A percentile compares a stretch with the other conserved stretches of the same genome.
These are phyloP conservation scores for Emmonsiellopsis sp. DNA, from an alignment of 2,329 filamentous ascomycete species.

Conservation along the genomic window DNA sequence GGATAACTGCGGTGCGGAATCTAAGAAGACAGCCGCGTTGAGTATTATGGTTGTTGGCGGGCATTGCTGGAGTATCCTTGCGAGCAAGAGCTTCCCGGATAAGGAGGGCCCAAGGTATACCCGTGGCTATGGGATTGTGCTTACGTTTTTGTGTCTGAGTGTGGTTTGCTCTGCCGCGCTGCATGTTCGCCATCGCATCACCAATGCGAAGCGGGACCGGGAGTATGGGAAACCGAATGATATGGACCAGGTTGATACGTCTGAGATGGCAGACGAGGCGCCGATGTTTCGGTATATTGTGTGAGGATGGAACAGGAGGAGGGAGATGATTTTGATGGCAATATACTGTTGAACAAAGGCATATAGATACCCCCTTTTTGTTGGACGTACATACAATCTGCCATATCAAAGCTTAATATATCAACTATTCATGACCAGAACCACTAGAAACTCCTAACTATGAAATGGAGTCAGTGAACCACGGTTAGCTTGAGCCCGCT, in stretches of 20 bases:
- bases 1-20: slow-evolving; percentile 10
- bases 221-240: slow-evolving; percentile 7
- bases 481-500: too few relatives aligned
- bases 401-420: too few relatives aligned
- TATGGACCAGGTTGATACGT: slow-evolving; percentile 7
- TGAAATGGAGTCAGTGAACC: too few relatives aligned
- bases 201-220: slow-evolving; percentile 7
- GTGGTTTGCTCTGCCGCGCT: slow-evolving; percentile 4
- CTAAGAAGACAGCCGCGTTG: slow-evolving; percentile 10
- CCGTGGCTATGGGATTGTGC: slow-evolving; percentile 10
- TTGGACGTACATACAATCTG: too few relatives aligned
- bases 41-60: slow-evolving; percentile 10
- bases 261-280: slow-evolving; percentile 8
- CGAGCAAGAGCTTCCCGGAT: slow-evolving; percentile 11
- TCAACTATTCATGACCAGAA: too few relatives aligned
- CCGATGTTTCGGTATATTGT: slow-evolving; percentile 11
- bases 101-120: slow-evolving; percentile 5
- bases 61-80: slow-evolving; percentile 13
- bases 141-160: slow-evolving; percentile 8
- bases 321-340: too few relatives aligned
- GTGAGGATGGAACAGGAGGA: neutral
- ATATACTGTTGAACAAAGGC: too few relatives aligned
- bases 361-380: too few relatives aligned
- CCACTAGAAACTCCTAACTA: too few relatives aligned
- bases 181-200: slow-evolving; percentile 5